phyloP scores from a whole-genome alignment of 2,329 filamentous ascomycete genomes.

The Penicillium sp. region DNA sequence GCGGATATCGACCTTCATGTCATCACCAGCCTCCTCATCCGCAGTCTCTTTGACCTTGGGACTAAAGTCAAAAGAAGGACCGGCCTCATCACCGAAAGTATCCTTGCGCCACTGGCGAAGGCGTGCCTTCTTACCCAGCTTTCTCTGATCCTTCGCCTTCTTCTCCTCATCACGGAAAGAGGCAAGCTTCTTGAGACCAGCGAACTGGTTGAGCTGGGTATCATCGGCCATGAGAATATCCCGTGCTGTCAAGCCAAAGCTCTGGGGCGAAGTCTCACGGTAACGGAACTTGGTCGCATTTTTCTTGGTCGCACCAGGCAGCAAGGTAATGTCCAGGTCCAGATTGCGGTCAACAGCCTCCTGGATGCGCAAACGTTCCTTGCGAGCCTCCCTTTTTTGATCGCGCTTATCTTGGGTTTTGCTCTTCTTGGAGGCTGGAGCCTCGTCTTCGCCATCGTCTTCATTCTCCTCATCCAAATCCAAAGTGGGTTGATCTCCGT shows the following conservation, averaged over 20 bases:
- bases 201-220: conserved; percentile 81
- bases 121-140: conserved; percentile 86
- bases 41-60: conserved; percentile 24
- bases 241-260: conserved; percentile 82
- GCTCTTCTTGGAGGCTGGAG: conserved; percentile 51
- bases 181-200: conserved; percentile 91
- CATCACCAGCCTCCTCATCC: conserved; percentile 25
- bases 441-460: conserved; percentile 35
- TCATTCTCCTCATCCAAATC: conserved; percentile 57
- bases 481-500: conserved; percentile 62
- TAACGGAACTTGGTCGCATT: conserved; percentile 71
- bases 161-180: conserved; percentile 84
- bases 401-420: conserved; percentile 53
- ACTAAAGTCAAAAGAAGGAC: conserved; percentile 38
- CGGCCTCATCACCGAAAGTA: conserved; percentile 63
- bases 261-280: conserved; percentile 85
- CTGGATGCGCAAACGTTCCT: conserved; percentile 81
- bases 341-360: conserved; percentile 80
- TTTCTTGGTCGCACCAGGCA: conserved; percentile 55
- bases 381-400: conserved; percentile 70
- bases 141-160: conserved; percentile 85
- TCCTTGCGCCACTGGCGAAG: conserved; percentile 80
- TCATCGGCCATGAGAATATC: conserved; percentile 93
- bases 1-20: conserved; percentile 42
- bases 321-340: conserved; percentile 66